These are phyloP conservation scores for Epichloe gansuensis DNA, from an alignment of 2,329 filamentous ascomycete species.

Conservation along the genomic window DNA sequence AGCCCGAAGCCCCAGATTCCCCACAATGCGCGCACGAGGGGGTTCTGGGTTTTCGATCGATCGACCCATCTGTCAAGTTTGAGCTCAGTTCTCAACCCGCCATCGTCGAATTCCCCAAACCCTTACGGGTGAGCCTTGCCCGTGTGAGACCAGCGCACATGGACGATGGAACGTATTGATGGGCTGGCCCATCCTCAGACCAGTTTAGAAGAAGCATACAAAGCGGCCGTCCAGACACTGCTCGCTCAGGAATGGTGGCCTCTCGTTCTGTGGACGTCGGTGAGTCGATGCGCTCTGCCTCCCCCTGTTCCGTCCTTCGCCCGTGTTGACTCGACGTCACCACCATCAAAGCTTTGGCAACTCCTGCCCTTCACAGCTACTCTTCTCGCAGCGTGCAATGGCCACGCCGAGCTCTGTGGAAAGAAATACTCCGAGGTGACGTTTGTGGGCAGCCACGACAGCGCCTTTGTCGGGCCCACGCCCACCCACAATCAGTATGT, in stretches of 20 bases:
- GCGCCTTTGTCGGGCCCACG: constrained; percentile 46
- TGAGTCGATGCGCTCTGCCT: constrained; percentile 6
- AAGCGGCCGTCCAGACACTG: not conserved
- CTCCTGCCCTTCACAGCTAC: constrained; percentile 10
- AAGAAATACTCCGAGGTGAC: constrained; percentile 47
- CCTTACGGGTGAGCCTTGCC: constrained; percentile 1
- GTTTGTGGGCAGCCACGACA: constrained; percentile 54
- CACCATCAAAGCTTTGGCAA: constrained; percentile 7
- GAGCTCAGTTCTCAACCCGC: not conserved
- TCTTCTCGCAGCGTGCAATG: constrained; percentile 39
- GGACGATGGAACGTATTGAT: constrained; percentile 7
- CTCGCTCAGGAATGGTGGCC: constrained; percentile 3
- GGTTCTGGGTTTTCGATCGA: too few relatives aligned
- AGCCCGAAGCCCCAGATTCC: too few relatives aligned
- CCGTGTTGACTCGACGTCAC: not conserved
- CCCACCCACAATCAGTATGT: constrained; percentile 49
- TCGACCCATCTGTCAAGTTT: not conserved
- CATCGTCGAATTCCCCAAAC: not conserved
- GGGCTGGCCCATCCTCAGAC: constrained; percentile 7
- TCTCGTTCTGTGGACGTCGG: constrained; percentile 1
- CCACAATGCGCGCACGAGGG: too few relatives aligned
- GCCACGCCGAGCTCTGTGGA: constrained; percentile 40
- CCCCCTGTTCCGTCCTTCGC: not conserved
- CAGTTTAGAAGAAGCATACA: not conserved
- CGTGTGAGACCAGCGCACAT: constrained; percentile 2